Base-by-base conservation (phyloP, 1,139 yeast genomes). In the Scheffersomyces titani region DNA sequence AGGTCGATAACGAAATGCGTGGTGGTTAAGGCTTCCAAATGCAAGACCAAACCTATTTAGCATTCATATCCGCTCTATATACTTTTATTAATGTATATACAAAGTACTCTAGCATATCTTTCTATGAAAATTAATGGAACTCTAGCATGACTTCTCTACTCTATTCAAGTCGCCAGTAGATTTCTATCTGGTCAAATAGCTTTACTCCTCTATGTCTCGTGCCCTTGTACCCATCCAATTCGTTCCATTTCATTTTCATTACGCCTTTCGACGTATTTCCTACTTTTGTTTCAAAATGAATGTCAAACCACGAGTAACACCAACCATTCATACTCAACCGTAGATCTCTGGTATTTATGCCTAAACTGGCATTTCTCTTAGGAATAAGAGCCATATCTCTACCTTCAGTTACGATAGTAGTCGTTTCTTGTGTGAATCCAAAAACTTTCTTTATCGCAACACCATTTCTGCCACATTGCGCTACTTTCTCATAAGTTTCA, bases 221-320 rank as follows among this genome's bases (percentile, higher is more conserved):
- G 0, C 97, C 97, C 59, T 80, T 81, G 62, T 78, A 80, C 0
- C 97, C 97, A 66, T 92, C 97, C 59, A 89, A 71, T 1, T 85
- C 81, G 3, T 76, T 75, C 96, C 93, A 89, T 6, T 58, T 47
- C 6, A 60, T 50, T 1, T 49, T 47, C 22, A 57, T 50, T 5
- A n/a, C 20, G 9, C 52, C 51, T 5, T 48, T 50, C 13, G 50
- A 40, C 3, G 13, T 18, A 5, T 16, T 7, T 19, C 3, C 51
- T 19, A 44, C 20, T 7, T 51, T 19, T 18, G 45, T 40, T 36
- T 64, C 70, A 51, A 65, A 64, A 52, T 53, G 54, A 6, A 61
- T 30, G 48, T 66, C 65, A 52, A 67, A 63, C 72, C 72, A 69
- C 21, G 54, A 54, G 56, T 62, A 72, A 51, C 64, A 64, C 58